Conservation (phyloP, 352 stramenopile genomes). For the Pythium dissotocum region DNA sequence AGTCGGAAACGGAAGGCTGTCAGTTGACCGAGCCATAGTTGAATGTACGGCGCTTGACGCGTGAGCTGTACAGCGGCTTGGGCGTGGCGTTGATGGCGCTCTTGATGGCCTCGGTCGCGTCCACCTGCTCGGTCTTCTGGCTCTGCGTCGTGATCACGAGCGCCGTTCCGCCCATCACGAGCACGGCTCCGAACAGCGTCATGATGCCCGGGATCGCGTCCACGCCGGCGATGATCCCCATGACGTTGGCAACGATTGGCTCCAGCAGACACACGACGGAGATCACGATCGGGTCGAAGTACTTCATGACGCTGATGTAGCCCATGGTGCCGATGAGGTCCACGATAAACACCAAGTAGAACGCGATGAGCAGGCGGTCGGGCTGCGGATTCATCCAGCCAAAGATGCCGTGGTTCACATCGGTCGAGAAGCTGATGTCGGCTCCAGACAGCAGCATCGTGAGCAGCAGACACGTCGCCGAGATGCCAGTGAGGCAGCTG, state of each 20-base stretch:
- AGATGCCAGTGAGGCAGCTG: constrained; percentile 54
- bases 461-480: constrained; percentile 50
- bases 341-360: constrained; percentile 87
- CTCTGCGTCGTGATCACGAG: constrained; percentile 78
- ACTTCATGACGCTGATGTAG: constrained; percentile 92
- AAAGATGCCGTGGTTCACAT: constrained; percentile 73
- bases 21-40: constrained; percentile 45
- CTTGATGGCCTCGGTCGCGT: constrained; percentile 76
- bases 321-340: constrained; percentile 88
- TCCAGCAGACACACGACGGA: constrained; percentile 88
- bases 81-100: constrained; percentile 53
- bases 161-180: constrained; percentile 80
- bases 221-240: constrained; percentile 75
- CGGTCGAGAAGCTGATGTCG: constrained; percentile 58
- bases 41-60: constrained; percentile 46
- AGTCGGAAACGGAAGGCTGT: background rate
- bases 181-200: constrained; percentile 69
- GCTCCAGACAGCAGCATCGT: constrained; percentile 63
- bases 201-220: constrained; percentile 66
- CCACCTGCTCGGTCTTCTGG: constrained; percentile 77
- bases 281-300: constrained; percentile 91
- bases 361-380: constrained; percentile 64
- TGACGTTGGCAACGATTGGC: constrained; percentile 78
- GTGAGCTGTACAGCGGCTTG: constrained; percentile 60
- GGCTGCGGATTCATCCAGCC: constrained; percentile 71